These are phyloP conservation scores for Serendipita vermifera DNA, from an alignment of 768 basidiomycete species.

Conservation along the genomic window DNA sequence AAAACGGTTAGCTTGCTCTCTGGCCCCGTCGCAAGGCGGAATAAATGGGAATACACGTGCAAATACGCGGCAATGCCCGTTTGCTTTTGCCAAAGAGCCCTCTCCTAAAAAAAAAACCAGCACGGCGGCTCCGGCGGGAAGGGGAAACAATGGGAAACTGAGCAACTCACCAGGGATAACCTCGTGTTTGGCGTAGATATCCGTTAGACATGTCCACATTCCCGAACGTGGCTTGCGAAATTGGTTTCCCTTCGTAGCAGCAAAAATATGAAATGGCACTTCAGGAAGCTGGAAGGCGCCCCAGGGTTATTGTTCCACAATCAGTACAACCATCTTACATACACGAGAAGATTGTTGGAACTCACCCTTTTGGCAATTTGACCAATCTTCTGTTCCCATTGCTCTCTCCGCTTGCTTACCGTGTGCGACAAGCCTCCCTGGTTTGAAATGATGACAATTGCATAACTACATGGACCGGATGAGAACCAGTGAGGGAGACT, in stretches of 20 bases:
- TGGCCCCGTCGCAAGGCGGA: not conserved
- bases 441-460: conserved; percentile 71
- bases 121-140: not conserved
- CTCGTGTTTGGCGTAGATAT: conserved; percentile 43
- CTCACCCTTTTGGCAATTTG: conserved; percentile 41
- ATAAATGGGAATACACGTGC: not conserved
- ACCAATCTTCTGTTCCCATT: conserved; percentile 69
- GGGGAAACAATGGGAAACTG: not conserved
- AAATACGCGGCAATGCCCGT: not conserved
- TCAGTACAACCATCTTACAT: not conserved
- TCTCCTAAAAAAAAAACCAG: not conserved
- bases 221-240: conserved; percentile 81
- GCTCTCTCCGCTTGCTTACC: conserved; percentile 27
- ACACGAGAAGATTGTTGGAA: not conserved
- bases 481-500: not conserved
- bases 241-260: conserved; percentile 58
- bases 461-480: conserved; percentile 34
- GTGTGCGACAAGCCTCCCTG: conserved; percentile 43
- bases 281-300: conserved; percentile 47
- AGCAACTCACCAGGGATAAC: conserved; percentile 46
- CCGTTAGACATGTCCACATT: conserved; percentile 66
- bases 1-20: not conserved
- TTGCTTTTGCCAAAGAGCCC: not conserved
- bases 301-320: too few relatives aligned
- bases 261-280: conserved; percentile 66